Evolutionary conservation across 2,329 filamentous ascomycete genomes (phyloP), one percentile per base, ranked within the genome.

Genomic region (Exophiala oligosperma): DNA sequence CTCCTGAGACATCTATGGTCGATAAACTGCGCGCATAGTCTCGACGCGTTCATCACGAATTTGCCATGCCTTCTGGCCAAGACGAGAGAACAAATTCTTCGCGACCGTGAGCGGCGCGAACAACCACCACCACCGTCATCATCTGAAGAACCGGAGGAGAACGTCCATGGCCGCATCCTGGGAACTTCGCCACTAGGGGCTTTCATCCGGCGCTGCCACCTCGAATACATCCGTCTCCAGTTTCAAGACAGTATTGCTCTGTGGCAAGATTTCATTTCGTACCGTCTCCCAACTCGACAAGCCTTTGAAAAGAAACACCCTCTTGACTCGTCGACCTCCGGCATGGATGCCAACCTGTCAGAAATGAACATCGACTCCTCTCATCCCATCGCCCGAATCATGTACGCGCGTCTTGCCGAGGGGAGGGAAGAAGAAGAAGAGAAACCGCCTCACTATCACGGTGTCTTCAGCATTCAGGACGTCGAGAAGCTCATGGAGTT

Each of bases 1-100:
- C 90, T 97, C 56, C 81, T 97, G 11, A 83, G 84, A 55, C 88
- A 86, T 62, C 77, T 97, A 24, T 97, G 94, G 93, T 81, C 82
- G 14, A 84, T 97, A 64, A 86, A 92, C 69, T 93, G 89, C 21
- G 82, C 95, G 9, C 85, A 97, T 74, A 84, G 86, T 0, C 76
- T 97, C n/a, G 85, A 92, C 68, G 78, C 79, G 1, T 93, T 96
- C 71, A 90, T 96, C 69, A 81, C 82, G 29, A 76, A 77, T 23
- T 79, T 89, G 14, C 74, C 77, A 3, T 72, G 74, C 24, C 74
- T 90, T 32, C 73, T 94, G 49, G 79, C 79, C 55, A 87, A 84
- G 68, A 81, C 83, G 14, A 84, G 82, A 64, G 84, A 87, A 32
- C 86, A 84, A 68, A 81, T 83, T 14, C 80, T 83, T 40, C 76